These are phyloP conservation scores for Glonium stellatum DNA, from an alignment of 495 filamentous ascomycete genomes.

Conservation along the genomic window DNA sequence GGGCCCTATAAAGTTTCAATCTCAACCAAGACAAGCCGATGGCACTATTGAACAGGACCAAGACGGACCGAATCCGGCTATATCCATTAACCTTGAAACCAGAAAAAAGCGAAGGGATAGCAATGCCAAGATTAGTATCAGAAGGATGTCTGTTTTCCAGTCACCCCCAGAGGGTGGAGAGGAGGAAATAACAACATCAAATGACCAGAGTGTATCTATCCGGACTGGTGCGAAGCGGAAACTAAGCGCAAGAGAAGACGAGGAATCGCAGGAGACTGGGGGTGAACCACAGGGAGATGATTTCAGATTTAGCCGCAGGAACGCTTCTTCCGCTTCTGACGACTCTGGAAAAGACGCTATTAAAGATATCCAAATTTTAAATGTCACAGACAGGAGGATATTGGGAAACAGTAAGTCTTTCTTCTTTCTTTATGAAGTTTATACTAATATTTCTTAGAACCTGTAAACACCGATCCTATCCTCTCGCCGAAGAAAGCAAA, in stretches of 20 bases:
- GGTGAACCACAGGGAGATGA: constrained; percentile 34
- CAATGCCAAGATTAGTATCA: constrained; percentile 29
- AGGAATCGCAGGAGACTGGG: constrained; percentile 33
- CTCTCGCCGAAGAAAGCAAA: constrained; percentile 35
- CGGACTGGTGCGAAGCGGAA: constrained; percentile 56
- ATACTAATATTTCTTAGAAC: constrained; percentile 27
- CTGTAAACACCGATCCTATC: constrained; percentile 33
- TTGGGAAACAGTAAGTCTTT: constrained; percentile 31
- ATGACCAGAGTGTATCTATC: constrained; percentile 2
- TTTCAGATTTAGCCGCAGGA: constrained; percentile 45
- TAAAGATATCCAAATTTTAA: not conserved
- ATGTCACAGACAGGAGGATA: constrained; percentile 23
- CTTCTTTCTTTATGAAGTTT: not conserved
- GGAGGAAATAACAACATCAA: constrained; percentile 10
- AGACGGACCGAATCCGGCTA: constrained; percentile 19
- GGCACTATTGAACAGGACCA: constrained; percentile 7
- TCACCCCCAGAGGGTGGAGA: constrained; percentile 23
- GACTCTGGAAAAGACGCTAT: not conserved
- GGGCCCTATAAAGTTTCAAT: constrained; percentile 51
- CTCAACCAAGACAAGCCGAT: constrained; percentile 21
- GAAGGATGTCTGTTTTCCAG: constrained; percentile 26
- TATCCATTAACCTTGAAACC: constrained; percentile 46
- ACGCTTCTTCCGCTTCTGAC: not conserved
- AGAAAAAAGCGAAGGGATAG: constrained; percentile 47
- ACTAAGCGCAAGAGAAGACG: constrained; percentile 49